Evolutionary conservation across 371 early-diverging fungal species (phyloP).

Genomic region (Actinomortierella wolfii): DNA sequence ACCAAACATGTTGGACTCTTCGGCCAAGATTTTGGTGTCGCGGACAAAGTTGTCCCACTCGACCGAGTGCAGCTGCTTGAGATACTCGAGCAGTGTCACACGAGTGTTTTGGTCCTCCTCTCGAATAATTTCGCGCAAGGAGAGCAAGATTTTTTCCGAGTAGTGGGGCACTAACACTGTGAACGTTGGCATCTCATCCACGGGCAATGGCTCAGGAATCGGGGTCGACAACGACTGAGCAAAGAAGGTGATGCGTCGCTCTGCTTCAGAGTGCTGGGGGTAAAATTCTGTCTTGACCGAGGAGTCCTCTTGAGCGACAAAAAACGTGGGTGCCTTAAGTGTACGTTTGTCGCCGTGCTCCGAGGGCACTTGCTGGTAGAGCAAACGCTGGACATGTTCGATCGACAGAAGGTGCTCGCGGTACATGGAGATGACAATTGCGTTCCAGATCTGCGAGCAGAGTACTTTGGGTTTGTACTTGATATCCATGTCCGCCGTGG

Average conservation of each 20-base stretch:
- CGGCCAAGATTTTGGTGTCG: slow-evolving; percentile 82
- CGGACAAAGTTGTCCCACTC: slow-evolving; percentile 94
- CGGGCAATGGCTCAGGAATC: slow-evolving; percentile 83
- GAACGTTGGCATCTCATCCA: slow-evolving; percentile 87
- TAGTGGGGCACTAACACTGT: slow-evolving; percentile 91
- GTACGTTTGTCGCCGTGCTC: slow-evolving; percentile 73
- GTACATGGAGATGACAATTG: slow-evolving; percentile 87
- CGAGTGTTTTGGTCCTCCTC: slow-evolving; percentile 84
- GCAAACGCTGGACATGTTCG: slow-evolving; percentile 77
- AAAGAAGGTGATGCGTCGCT: slow-evolving; percentile 87
- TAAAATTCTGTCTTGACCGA: slow-evolving; percentile 80
- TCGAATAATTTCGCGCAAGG: slow-evolving; percentile 83
- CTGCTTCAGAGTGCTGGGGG: slow-evolving; percentile 81
- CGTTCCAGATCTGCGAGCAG: slow-evolving; percentile 89
- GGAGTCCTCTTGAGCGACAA: slow-evolving; percentile 83
- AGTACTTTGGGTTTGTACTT: slow-evolving; percentile 77
- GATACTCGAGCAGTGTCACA: slow-evolving; percentile 83
- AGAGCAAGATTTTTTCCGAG: slow-evolving; percentile 84
- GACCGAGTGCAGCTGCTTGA: slow-evolving; percentile 82
- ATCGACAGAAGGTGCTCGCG: slow-evolving; percentile 83
- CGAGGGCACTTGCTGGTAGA: slow-evolving; percentile 77
- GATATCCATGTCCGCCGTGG: slow-evolving; percentile 74
- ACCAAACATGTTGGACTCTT: slow-evolving; percentile 58
- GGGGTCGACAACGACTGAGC: slow-evolving; percentile 87
- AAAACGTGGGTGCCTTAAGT: slow-evolving; percentile 83